phyloP scores from a whole-genome alignment of 2,329 filamentous ascomycete genomes.

The Pseudogymnoascus sp. region DNA sequence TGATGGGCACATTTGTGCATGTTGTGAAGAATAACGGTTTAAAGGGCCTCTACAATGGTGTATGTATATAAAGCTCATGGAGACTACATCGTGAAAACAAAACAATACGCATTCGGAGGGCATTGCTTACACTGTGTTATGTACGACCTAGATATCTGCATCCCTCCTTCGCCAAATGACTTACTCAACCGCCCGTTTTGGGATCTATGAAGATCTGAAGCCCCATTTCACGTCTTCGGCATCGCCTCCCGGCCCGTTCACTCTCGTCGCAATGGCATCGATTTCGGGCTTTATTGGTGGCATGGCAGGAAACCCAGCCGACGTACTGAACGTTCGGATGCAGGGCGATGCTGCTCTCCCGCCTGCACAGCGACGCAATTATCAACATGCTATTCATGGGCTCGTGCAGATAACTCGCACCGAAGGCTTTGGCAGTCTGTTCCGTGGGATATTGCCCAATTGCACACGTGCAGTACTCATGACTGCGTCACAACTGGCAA shows the following conservation, averaged over 20 bases:
- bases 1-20: slow-evolving; percentile 78
- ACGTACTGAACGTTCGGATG: slow-evolving; percentile 94
- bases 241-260: slow-evolving; percentile 55
- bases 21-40: slow-evolving; percentile 68
- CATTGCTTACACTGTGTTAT: no score
- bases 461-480: slow-evolving; percentile 67
- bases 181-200: slow-evolving; percentile 94
- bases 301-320: slow-evolving; percentile 81
- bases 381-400: slow-evolving; percentile 76
- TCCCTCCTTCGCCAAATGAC: slow-evolving; percentile 89
- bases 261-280: slow-evolving; percentile 73
- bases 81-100: no score
- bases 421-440: slow-evolving; percentile 66
- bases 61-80: slow-evolving; percentile 30
- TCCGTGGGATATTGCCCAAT: slow-evolving; percentile 76
- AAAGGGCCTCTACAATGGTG: slow-evolving; percentile 78
- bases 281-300: slow-evolving; percentile 82
- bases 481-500: slow-evolving; percentile 72
- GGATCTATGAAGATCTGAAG: slow-evolving; percentile 92
- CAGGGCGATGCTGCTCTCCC: slow-evolving; percentile 78
- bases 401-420: slow-evolving; percentile 73
- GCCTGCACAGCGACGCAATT: slow-evolving; percentile 64
- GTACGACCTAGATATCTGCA: slow-evolving; percentile 46
- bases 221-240: slow-evolving; percentile 48
- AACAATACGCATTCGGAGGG: no score